Evolutionary conservation across 83 land plant species (phyloP).

Genomic region (Picea abies): DNA sequence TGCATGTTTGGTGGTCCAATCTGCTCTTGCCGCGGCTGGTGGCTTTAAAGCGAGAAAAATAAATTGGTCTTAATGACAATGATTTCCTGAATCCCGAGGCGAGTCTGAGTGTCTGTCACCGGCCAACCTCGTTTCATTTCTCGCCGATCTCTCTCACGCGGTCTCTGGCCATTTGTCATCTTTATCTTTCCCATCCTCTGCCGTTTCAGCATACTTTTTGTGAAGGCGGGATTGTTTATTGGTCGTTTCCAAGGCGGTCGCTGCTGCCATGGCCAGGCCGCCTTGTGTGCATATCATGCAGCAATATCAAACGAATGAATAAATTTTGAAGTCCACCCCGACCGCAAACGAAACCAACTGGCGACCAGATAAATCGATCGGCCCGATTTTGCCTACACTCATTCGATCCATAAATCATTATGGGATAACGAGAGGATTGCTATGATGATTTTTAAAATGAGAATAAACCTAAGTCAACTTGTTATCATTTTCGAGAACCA

Average conservation of each 20-base stretch:
- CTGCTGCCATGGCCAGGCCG: not conserved
- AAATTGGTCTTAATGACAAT: not conserved
- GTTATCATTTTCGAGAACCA: too few species aligned
- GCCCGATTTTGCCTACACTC: too few species aligned
- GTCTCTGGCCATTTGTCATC: not conserved
- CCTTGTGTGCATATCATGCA: not conserved
- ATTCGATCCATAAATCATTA: too few species aligned
- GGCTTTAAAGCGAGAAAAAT: not conserved
- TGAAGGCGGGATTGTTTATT: constrained; percentile 10
- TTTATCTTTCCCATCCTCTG: not conserved
- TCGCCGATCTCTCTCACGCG: not conserved
- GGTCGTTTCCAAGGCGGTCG: constrained; percentile 14
- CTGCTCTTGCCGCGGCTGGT: not conserved
- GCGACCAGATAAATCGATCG: not conserved
- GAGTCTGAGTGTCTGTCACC: not conserved
- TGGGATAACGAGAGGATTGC: too few species aligned
- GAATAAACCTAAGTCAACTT: too few species aligned
- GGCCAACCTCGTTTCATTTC: not conserved
- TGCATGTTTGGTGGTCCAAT: constrained; percentile 11
- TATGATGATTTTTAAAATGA: too few species aligned
- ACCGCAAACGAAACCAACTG: not conserved
- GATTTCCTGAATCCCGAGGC: too few species aligned
- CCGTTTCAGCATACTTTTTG: not conserved
- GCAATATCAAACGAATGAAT: not conserved
- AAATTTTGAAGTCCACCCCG: not conserved